Conservation (phyloP, 2,329 filamentous ascomycete species). For the Chaetomium olivaceum region DNA sequence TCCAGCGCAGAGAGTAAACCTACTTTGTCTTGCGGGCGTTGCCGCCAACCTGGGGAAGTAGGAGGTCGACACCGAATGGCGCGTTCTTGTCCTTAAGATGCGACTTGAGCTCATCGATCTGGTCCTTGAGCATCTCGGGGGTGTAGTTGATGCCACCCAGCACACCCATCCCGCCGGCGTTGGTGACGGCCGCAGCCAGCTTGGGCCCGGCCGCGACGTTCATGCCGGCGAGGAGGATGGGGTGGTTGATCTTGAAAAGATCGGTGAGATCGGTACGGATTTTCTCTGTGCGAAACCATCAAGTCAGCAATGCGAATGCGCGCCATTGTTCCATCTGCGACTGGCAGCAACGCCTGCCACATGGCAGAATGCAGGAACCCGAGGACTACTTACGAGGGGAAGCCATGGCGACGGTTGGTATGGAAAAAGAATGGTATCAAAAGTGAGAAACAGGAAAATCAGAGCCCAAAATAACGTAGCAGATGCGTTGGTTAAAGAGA, state of each 20-base stretch:
- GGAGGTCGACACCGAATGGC: conserved; percentile 90
- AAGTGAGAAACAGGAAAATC: conserved; percentile 15
- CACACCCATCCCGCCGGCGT: conserved; percentile 93
- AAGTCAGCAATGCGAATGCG: conserved; percentile 6
- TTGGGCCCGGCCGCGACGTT: conserved; percentile 97
- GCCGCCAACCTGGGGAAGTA: conserved; percentile 92
- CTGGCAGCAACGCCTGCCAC: background rate
- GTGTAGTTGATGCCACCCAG: conserved; percentile 96
- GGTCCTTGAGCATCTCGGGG: conserved; percentile 93
- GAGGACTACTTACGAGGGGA: conserved; percentile 67
- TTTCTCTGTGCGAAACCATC: conserved; percentile 59
- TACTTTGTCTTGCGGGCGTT: conserved; percentile 91
- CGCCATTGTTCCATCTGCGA: background rate
- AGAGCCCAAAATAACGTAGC: conserved; percentile 9
- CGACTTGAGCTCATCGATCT: conserved; percentile 91
- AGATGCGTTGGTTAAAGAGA: conserved; percentile 17
- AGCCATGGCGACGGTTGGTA: conserved; percentile 58
- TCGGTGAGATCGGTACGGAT: conserved; percentile 91
- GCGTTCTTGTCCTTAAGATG: conserved; percentile 87
- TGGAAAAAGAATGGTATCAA: conserved; percentile 22
- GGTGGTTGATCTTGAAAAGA: conserved; percentile 97
- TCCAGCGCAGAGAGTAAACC: conserved; percentile 31
- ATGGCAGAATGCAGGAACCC: background rate
- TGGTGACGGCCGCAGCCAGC: conserved; percentile 94
- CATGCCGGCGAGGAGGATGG: conserved; percentile 94